Percentiles rank a stretch among this genome's conserved stretches.
Evolutionary conservation across 129 eudicot genomes (phyloP).

Genomic region (Lonicera japonica): DNA sequence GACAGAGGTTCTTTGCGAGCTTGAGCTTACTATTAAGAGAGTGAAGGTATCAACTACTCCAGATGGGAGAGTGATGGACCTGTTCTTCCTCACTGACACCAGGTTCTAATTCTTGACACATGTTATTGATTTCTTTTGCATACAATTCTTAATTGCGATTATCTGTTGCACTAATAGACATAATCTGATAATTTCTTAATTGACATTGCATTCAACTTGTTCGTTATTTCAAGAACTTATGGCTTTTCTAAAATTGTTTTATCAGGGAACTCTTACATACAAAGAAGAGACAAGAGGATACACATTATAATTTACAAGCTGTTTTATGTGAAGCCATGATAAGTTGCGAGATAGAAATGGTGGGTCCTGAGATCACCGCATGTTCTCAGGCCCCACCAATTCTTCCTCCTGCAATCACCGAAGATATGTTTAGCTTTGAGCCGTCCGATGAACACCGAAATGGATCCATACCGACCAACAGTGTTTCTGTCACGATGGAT

Average conservation of each 20-base stretch:
- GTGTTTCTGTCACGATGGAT: constrained; percentile 60
- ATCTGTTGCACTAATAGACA: background rate
- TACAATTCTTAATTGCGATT: background rate
- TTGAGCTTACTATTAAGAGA: constrained; percentile 64
- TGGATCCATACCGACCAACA: constrained; percentile 28
- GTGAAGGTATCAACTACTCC: constrained; percentile 92
- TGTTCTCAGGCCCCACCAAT: constrained; percentile 68
- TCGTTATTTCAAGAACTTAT: background rate
- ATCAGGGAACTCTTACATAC: constrained; percentile 77
- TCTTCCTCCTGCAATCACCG: constrained; percentile 59
- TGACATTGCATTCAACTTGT: background rate
- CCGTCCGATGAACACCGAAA: constrained; percentile 29
- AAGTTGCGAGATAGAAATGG: constrained; percentile 71
- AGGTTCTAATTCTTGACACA: constrained; percentile 37
- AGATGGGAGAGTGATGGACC: constrained; percentile 79
- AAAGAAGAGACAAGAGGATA: constrained; percentile 55
- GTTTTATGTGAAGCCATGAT: constrained; percentile 57
- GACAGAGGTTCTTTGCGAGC: constrained; percentile 66
- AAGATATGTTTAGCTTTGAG: constrained; percentile 46
- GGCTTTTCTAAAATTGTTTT: background rate
- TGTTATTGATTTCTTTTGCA: background rate
- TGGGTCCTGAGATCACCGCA: constrained; percentile 56
- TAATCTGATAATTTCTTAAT: no score
- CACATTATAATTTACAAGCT: constrained; percentile 37
- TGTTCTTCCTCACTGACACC: constrained; percentile 74